Base-by-base conservation (phyloP, 2,329 filamentous ascomycete genomes). In the Thyridium curvatum region DNA sequence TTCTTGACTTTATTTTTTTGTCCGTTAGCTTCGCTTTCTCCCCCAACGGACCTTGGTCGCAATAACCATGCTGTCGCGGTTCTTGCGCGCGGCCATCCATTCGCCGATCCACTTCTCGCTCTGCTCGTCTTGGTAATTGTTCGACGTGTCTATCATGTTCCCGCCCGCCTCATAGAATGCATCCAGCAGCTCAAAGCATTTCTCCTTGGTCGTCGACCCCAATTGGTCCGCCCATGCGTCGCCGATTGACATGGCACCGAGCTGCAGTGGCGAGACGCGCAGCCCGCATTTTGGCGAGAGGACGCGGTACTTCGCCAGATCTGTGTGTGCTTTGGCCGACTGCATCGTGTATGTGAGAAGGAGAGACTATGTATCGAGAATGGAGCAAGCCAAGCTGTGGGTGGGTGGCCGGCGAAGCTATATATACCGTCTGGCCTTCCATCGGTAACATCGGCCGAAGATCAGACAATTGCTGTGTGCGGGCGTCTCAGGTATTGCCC, bases 131-230 rank as follows among this genome's bases (percentile, higher is more conserved):
- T 80, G 72, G 56, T 81, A 82, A 46, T 65, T 66, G 59, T 72
- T 76, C 48, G 73, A 59, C 1, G 77, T 83, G 55, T 85, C 81
- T 52, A 84, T 80, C 55, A 84, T 82, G 60, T 84, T 84, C 12
- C 81, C 80, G 4, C 79, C 79, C 0, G 68, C 46, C 12, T 41
- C 42, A 31, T 40, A 45, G 32, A 41, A 54, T 15, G 46, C 44
- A 33, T 56, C 51, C 10, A 56, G 49, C 12, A 54, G 44, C 38
- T 40, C 30, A 39, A 54, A 55, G 10, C 51, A 42, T 30, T 38
- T 18, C 17, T 46, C 45, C 41, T 56, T 54, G 44, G 41, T 42
- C 46, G 52, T 51, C 35, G 33, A 37, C 18, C 50, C 50, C 49
- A 51, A 37, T 3, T 40, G 32, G 2, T 37, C 32, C 9, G 38